Conservation (phyloP, 179 eudicot species). For the Drosera spatulata region DNA sequence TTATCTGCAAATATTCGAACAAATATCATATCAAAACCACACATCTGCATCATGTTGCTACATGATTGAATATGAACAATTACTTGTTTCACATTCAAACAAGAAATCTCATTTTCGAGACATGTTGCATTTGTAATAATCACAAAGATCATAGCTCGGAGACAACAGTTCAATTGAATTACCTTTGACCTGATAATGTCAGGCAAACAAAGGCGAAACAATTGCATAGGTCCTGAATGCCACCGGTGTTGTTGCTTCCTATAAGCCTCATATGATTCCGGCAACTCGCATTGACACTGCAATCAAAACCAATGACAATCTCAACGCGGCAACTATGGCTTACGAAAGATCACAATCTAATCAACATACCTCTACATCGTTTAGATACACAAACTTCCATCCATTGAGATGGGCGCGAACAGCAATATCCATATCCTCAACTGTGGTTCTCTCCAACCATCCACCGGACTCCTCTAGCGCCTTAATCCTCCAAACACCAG, state of each 20-base stretch:
- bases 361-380: conserved; percentile 38
- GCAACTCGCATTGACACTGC: conserved; percentile 42
- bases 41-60: background rate
- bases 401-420: conserved; percentile 34
- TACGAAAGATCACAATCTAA: background rate
- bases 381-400: conserved; percentile 43
- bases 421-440: too few relatives aligned
- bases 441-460: conserved; percentile 72
- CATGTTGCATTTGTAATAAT: background rate
- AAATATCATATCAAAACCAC: background rate
- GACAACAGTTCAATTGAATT: background rate
- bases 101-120: too few relatives aligned
- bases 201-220: conserved; percentile 44
- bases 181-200: conserved; percentile 40
- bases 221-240: conserved; percentile 51
- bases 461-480: conserved; percentile 94
- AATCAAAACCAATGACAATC: conserved; percentile 6
- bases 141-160: background rate
- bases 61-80: too few relatives aligned
- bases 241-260: conserved; percentile 46
- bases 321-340: conserved; percentile 2
- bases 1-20: conserved; percentile 40
- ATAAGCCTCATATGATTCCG: conserved; percentile 49
- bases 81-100: too few relatives aligned
- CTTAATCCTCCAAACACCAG: conserved; percentile 97